Percentiles rank a stretch among this genome's conserved stretches.
These are phyloP conservation scores for Pseudonitzschia delicatissima DNA, from an alignment of 108 stramenopile species.

Conservation along the genomic window DNA sequence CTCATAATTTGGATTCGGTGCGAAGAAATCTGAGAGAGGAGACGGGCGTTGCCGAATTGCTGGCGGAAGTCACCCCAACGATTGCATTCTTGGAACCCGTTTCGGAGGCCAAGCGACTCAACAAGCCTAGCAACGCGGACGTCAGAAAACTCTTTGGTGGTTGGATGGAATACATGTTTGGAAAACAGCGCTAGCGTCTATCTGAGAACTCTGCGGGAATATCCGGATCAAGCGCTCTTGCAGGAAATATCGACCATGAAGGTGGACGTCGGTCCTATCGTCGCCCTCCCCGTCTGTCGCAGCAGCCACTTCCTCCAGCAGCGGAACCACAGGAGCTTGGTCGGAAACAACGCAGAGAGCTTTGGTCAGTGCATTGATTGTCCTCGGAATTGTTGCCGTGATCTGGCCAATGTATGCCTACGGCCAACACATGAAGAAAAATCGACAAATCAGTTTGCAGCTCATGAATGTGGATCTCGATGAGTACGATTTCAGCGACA, in stretches of 20 bases:
- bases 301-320: background rate
- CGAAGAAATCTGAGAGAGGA: too few species aligned
- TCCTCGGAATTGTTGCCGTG: conserved; percentile 9
- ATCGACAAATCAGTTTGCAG: conserved; percentile 4
- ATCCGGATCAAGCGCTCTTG: conserved; percentile 18
- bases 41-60: background rate
- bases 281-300: background rate
- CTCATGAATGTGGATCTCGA: background rate
- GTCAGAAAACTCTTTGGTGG: conserved; percentile 14
- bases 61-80: conserved; percentile 7
- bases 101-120: background rate
- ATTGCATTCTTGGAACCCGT: conserved; percentile 20
- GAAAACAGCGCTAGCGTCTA: conserved; percentile 9
- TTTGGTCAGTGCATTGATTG: conserved; percentile 8
- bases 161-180: conserved; percentile 24
- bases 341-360: conserved; percentile 28
- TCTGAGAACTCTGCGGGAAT: background rate
- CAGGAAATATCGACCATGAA: conserved; percentile 12
- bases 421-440: background rate
- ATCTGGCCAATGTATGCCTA: conserved; percentile 7
- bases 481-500: background rate
- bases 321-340: background rate
- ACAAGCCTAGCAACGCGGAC: conserved; percentile 21
- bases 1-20: too few species aligned
- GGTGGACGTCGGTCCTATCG: background rate